Conservation (phyloP, 805 yeast genomes). For the Yamadazyma takamatsuzukensis region DNA sequence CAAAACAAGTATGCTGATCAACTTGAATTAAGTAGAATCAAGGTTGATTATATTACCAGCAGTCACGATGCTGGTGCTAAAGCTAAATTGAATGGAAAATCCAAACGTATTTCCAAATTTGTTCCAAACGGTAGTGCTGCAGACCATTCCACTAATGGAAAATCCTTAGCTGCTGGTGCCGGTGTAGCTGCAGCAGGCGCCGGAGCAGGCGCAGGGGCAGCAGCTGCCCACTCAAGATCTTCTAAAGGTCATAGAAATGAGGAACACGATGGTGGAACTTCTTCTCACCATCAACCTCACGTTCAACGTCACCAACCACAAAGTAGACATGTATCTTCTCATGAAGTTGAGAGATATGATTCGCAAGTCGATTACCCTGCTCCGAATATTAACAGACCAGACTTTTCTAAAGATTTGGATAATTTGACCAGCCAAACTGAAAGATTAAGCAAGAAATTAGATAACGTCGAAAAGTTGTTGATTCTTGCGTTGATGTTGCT, state of each 20-base stretch:
- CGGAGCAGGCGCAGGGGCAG: conserved; percentile 6
- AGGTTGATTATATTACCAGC: conserved; percentile 48
- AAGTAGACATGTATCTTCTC: conserved; percentile 7
- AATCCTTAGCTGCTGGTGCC: conserved; percentile 4
- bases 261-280: conserved; percentile 8
- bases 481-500: conserved; percentile 45
- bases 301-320: conserved; percentile 2
- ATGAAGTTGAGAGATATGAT: conserved; percentile 2
- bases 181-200: conserved; percentile 7
- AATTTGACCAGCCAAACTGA: conserved; percentile 39
- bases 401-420: conserved; percentile 30
- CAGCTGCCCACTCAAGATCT: conserved; percentile 1
- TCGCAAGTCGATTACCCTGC: neutral
- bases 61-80: conserved; percentile 3
- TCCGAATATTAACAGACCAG: conserved; percentile 1
- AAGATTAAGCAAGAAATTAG: conserved; percentile 41
- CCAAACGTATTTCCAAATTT: conserved; percentile 14
- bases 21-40: conserved; percentile 59
- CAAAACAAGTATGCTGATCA: conserved; percentile 54
- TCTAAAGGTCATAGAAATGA: neutral
- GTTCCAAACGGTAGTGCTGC: conserved; percentile 12
- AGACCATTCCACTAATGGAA: neutral
- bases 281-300: conserved; percentile 3
- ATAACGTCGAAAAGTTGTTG: conserved; percentile 34
- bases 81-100: conserved; percentile 13